Evolutionary conservation across 2,329 filamentous ascomycete genomes (phyloP), one percentile per base, ranked within the genome.

Genomic region (Scorias spongiosa): DNA sequence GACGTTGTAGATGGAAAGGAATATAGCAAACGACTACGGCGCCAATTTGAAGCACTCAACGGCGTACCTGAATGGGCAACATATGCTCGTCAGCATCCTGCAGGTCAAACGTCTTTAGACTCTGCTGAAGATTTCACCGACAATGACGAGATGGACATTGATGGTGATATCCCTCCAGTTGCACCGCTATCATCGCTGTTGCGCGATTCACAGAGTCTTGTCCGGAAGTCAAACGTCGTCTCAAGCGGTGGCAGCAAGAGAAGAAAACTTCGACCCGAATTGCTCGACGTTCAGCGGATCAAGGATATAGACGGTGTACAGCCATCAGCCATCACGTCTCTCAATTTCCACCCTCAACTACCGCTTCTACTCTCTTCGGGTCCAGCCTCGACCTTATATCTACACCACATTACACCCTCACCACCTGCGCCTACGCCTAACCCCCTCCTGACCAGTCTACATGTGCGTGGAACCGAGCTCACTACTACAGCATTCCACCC

Each of bases 301-400:
- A 83, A 88, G 61, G 87, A 95, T 60, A 81, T 96, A 51, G 76
- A 84, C 18, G 80, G 84, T 61, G 69, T 73, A 29, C 85, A 93
- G 63, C 80, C 78, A 41, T 74, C 83, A 14, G 75, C 85, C 10
- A 80, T 96, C 52, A 81, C 80, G 36, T 86, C 82, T 37, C 75
- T 98, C 30, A 80, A 80, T 9, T 95, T 96, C 72, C 91, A 98
- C 64, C 87, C 89, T 28, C 72, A 79, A 52, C 82, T 87, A 58
- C 86, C 91, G 4, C 79, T 98, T 12, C 76, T 98, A 26, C 76
- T 96, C 46, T 93, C 91, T 18, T 86, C 87, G 10, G 91, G 88
- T 47, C 81, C 81, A 44, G 84, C 86, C 42, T 85, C 85, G 15
- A 82, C 88, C 4, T 72, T 96, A 44, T 87, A 83, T 61, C 74